phyloP scores from a whole-genome alignment of 169 alveolate species.

The Cryptosporidium muris region DNA sequence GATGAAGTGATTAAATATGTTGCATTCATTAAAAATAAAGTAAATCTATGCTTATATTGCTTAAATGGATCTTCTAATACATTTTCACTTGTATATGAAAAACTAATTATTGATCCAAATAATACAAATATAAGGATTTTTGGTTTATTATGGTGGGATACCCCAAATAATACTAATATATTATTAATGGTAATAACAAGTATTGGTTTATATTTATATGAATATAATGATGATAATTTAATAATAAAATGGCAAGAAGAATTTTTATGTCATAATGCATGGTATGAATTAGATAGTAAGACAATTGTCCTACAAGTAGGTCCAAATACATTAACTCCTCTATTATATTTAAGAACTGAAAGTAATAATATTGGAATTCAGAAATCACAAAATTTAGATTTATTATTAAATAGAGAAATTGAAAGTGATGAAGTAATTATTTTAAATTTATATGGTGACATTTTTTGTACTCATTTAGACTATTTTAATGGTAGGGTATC shows the following conservation, averaged over 20 bases:
- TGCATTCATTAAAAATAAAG: no score
- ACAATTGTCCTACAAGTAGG: constrained; percentile 15
- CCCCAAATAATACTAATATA: no score
- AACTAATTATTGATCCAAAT: no score
- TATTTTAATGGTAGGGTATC: constrained; percentile 10
- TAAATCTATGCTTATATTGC: no score
- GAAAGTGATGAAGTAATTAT: constrained; percentile 13
- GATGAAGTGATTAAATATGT: no score
- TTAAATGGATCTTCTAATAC: no score
- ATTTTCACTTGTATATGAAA: no score
- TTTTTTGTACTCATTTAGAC: constrained; percentile 54
- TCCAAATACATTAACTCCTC: constrained; percentile 16
- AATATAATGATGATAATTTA: not conserved
- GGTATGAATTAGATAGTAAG: constrained; percentile 58
- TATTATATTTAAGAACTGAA: constrained; percentile 6
- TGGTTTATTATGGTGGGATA: no score
- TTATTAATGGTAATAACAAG: constrained; percentile 7
- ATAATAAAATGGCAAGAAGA: constrained; percentile 15
- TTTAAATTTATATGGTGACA: constrained; percentile 5
- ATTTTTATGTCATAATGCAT: not conserved
- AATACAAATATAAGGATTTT: no score
- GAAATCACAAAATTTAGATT: constrained; percentile 17
- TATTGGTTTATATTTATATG: not conserved
- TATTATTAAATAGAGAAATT: not conserved
- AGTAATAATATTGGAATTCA: constrained; percentile 1